Evolutionary conservation across 2,329 filamentous ascomycete genomes (phyloP), one percentile per base, ranked within the genome.

Genomic region (Aspergillus ochraceus): DNA sequence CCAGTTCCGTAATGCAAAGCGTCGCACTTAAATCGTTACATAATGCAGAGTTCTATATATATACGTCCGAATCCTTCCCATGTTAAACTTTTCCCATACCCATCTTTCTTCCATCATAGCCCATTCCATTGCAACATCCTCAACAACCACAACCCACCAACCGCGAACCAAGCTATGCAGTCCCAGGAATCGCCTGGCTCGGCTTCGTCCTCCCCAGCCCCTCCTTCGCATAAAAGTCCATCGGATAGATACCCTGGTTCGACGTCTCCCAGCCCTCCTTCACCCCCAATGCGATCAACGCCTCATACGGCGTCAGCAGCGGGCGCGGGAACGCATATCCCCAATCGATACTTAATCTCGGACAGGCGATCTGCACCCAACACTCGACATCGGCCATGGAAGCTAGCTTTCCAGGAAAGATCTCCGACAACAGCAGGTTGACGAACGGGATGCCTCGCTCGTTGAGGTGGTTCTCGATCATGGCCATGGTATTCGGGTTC

Each of bases 291-390:
- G 92, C 91, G 36, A 99, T 88, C 60, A 98, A 83, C 6, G 95
- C 95, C 79, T 99, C 95, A 68, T 99, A 97, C 2, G 95, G 94
- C 55, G 94, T 98, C 71, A 99, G 77, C 60, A 99, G 75, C 52
- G 95, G 95, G 51, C 91, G 80, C 1, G 92, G 86, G 72, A 99
- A 99, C 0, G 95, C 95, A 79, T 98, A 98, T 0, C 95, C 95
- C 95, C 95, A 99, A 78, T 99, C 95, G 67, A 99, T 99, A 75
- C 94, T 98, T 73, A 99, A 73, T 53, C 95, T 82, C n/a, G 95
- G 95, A 77, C 95, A 99, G 5, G 95, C 95, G 54, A 99, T 92
- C 77, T 99, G 95, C 45, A 99, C 94, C 95, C 95, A 99, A 69
- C 92, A 96, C 72, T 97, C 94, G 2, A 99, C 91, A 70, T 98